These are phyloP conservation scores for Cyclocybe cylindracea DNA, from an alignment of 768 basidiomycete species.

Conservation along the genomic window DNA sequence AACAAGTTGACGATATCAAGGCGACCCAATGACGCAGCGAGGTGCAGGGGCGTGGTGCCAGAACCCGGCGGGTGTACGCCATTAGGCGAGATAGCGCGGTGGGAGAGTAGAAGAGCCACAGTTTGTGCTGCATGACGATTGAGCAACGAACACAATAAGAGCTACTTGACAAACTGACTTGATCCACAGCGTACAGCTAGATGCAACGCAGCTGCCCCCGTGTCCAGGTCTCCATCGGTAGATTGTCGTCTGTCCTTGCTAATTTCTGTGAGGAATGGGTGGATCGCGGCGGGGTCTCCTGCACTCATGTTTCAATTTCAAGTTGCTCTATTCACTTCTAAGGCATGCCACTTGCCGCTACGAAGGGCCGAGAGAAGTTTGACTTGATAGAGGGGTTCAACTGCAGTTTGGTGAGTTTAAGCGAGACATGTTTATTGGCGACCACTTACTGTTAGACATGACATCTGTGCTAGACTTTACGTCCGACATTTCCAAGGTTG, in stretches of 20 bases:
- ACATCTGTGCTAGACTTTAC: background rate
- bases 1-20: slow-evolving; percentile 73
- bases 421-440: background rate
- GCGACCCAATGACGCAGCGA: slow-evolving; percentile 66
- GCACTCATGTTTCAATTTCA: background rate
- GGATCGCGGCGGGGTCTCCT: slow-evolving; percentile 82
- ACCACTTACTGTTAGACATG: too few species aligned
- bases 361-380: slow-evolving; percentile 64
- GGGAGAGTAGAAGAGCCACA: slow-evolving; percentile 63
- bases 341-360: slow-evolving; percentile 43
- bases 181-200: slow-evolving; percentile 83
- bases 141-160: background rate
- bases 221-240: slow-evolving; percentile 51
- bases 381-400: slow-evolving; percentile 61
- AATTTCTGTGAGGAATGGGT: slow-evolving; percentile 79
- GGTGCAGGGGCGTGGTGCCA: slow-evolving; percentile 75
- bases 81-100: slow-evolving; percentile 80
- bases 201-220: slow-evolving; percentile 76
- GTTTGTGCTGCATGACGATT: slow-evolving; percentile 53
- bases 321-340: background rate
- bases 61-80: slow-evolving; percentile 73
- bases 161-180: slow-evolving; percentile 39
- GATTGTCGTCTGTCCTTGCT: slow-evolving; percentile 61
- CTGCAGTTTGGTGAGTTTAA: background rate
- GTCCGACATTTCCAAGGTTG: background rate